Evolutionary conservation across 106 monocot genomes (phyloP), one percentile per base, ranked within the genome.

Genomic region (Hemerocallis citrina): DNA sequence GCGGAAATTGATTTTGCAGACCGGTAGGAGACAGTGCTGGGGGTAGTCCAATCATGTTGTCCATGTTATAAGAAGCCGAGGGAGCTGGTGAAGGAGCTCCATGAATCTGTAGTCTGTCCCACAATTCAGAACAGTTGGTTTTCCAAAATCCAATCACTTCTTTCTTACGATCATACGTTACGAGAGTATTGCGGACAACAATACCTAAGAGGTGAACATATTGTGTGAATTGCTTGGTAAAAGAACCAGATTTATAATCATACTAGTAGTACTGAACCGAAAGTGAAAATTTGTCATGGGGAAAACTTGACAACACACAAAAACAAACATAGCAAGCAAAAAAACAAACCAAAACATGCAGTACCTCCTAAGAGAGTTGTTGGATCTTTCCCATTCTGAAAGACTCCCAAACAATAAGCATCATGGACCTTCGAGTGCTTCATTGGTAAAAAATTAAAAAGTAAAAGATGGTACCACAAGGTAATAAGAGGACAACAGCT

Each of bases 61-160:
- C 75, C 16, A 59, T 39, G 39, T 31, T 38, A 33, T 44, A 28
- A 48, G 30, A 64, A 65, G 43, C 45, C 37, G 61, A 70, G 19
- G 85, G 79, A 72, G 79, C 69, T 32, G 82, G 80, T 45, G 81
- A 65, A 61, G 87, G 76, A 32, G 76, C 72, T 20, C 40, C 81
- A 75, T 35, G 45, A 22, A 60, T 64, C 56, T 72, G 78, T 28
- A 89, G 48, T 37, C 67, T 71, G 35, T 90, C 64, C 86, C 75
- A 86, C 49, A 90, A 70, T 34, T 81, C 70, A 13, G 95, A 95
- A 70, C 96, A 98, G 59, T 98, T 98, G 30, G 96, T 98, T 82
- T 91, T 98, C 96, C 91, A 91, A 58, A 96, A 96, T n/a, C 96
- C 96, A 70, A 96, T 82, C 69, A 61, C 81, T 61, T 90, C 57